A percentile compares a stretch with the other conserved stretches of the same genome.
These are phyloP conservation scores for Silene conica DNA, from an alignment of 148 eudicot species.

Conservation along the genomic window DNA sequence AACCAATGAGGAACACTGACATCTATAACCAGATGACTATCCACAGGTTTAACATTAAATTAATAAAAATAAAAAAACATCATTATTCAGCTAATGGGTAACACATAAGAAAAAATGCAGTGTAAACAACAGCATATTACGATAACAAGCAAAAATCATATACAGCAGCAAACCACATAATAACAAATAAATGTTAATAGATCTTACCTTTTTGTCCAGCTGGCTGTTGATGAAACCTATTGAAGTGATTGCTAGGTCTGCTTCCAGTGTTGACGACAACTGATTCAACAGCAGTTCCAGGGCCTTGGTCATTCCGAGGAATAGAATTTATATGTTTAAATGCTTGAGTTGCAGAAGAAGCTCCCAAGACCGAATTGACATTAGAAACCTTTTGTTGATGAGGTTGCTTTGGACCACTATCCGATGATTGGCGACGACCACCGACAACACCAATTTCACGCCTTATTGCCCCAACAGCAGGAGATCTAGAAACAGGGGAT, in stretches of 20 bases:
- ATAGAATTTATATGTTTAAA: conserved; percentile 29
- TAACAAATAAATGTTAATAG: neutral
- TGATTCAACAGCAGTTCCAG: conserved; percentile 42
- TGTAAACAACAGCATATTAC: too few species aligned
- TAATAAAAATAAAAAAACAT: too few species aligned
- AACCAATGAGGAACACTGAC: too few species aligned
- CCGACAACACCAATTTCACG: conserved; percentile 95
- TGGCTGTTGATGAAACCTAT: conserved; percentile 52
- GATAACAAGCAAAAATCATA: too few species aligned
- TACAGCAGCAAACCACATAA: neutral
- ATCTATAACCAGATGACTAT: too few species aligned
- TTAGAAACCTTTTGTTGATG: conserved; percentile 41
- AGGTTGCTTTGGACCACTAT: conserved; percentile 42
- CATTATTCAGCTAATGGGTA: too few species aligned
- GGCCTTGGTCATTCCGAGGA: conserved; percentile 43
- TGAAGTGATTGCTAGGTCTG: conserved; percentile 51
- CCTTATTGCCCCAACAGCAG: conserved; percentile 72
- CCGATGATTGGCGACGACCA: conserved; percentile 60
- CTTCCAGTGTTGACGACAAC: conserved; percentile 31
- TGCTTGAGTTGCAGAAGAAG: conserved; percentile 39
- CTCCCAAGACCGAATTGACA: conserved; percentile 38
- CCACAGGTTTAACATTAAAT: too few species aligned
- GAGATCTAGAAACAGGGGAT: conserved; percentile 62
- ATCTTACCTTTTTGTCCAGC: conserved; percentile 65
- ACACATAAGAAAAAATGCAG: too few species aligned